Evolutionary conservation across 129 eudicot species (phyloP).

Genomic region (Tagetes erecta): DNA sequence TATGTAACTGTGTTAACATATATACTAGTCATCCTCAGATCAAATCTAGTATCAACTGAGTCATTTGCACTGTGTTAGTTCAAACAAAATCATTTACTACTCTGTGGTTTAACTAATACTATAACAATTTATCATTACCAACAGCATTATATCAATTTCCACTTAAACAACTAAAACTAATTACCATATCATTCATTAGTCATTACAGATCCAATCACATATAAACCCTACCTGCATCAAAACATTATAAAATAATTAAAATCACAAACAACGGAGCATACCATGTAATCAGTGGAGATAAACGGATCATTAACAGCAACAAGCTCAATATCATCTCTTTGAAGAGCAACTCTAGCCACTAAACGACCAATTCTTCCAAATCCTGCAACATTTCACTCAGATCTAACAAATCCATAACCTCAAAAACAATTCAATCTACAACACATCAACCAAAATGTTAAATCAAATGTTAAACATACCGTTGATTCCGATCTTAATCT

Average conservation of each 20-base stretch:
- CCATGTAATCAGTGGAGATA: slow-evolving; percentile 94
- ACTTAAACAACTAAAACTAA: neutral
- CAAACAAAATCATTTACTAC: neutral
- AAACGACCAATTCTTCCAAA: slow-evolving; percentile 96
- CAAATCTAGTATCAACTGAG: neutral
- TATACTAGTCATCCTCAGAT: neutral
- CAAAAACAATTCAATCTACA: neutral
- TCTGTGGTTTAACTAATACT: neutral
- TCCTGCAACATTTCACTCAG: slow-evolving; percentile 39
- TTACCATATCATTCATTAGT: neutral
- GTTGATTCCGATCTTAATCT: slow-evolving; percentile 96
- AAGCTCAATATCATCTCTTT: slow-evolving; percentile 88
- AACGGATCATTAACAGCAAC: slow-evolving; percentile 96
- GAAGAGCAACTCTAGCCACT: slow-evolving; percentile 91
- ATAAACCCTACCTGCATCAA: neutral
- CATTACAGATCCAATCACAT: neutral
- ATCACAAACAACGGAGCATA: slow-evolving; percentile 20
- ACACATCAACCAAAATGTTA: neutral
- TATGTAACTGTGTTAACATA: neutral
- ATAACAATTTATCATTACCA: neutral
- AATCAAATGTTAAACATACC: slow-evolving; percentile 37
- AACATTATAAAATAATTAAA: neutral
- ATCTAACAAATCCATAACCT: neutral
- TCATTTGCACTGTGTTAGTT: neutral
- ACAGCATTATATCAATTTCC: neutral